Base-by-base conservation (phyloP, 345 rosid genomes). In the Populus simonii region DNA sequence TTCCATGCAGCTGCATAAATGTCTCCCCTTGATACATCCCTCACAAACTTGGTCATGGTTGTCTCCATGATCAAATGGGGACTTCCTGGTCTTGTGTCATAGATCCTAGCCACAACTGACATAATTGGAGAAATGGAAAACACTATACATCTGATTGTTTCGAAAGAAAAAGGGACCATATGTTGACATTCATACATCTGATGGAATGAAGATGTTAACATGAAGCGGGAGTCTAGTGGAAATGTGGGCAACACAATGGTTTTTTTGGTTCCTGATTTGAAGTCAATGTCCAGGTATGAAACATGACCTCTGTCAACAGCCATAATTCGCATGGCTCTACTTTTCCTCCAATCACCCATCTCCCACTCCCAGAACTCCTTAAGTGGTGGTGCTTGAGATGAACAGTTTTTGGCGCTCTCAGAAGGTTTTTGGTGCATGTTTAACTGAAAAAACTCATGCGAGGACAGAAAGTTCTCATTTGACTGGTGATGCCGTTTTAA, bases 331-430 rank as follows among this genome's bases (percentile, higher is more conserved):
- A 96, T 83, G 70, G 91, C 90, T 79, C 93, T 88, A 83, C 88
- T 91, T 75, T 88, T 89, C 82, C 96, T 91, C 99, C 99, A 96
- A 82, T 96, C 99, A 85, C 94, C 97, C 96, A 92, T 92, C 87
- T 93, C 98, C 99, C 99, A 93, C 76, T 96, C 99, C 98, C 99
- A 96, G 81, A 96, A 96, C 47, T 93, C 97, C 49, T 88, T 74
- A 63, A 68, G 65, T 16, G 85, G 81, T 20, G 81, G 75, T 43
- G 90, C 93, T 81, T 87, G 89, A 76, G 78, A 86, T 7, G 98
- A 88, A 75, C 98, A 92, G 76, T 93, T 91, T 59, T 73, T 67
- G 77, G 73, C 66, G 73, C 73, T 84, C 71, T 70, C 85, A 16
- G 73, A 83, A 80, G 89, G 69, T 59, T 63, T 55, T 75, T 80